Conservation (phyloP, 2,329 filamentous ascomycete genomes). For the Teratosphaeriaceae sp. region DNA sequence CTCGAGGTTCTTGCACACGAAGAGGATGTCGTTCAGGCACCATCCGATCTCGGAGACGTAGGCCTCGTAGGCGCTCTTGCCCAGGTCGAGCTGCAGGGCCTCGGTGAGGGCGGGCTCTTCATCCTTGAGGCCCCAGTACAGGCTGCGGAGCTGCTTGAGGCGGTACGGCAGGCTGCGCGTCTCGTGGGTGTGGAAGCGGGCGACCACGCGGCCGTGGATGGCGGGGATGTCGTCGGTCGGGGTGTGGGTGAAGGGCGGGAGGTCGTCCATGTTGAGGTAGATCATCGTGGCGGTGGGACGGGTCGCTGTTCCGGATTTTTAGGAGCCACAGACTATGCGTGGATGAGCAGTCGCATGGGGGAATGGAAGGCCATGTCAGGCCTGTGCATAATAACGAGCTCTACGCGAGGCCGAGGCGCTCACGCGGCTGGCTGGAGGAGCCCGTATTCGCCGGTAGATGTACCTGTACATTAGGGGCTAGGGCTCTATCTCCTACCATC, state of each 20-base stretch:
- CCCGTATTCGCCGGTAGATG: no score
- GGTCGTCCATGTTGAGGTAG: conserved; percentile 16
- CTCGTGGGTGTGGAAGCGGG: conserved; percentile 69
- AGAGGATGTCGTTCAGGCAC: conserved; percentile 74
- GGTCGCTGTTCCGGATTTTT: no score
- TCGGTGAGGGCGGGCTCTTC: conserved; percentile 65
- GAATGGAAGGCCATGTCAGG: no score
- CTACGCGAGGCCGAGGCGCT: no score
- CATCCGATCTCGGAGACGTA: conserved; percentile 69
- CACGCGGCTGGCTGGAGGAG: no score
- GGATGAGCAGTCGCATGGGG: no score
- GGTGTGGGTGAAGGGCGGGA: conserved; percentile 42
- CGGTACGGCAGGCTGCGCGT: conserved; percentile 80
- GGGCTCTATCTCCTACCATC: no score
- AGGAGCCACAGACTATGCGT: no score
- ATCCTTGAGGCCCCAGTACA: conserved; percentile 89
- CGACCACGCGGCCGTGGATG: conserved; percentile 54
- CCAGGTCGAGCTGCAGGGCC: conserved; percentile 70
- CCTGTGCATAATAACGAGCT: no score
- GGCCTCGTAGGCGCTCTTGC: conserved; percentile 71
- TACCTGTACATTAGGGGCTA: no score
- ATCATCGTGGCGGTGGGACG: conserved; percentile 9
- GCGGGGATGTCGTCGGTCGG: conserved; percentile 59
- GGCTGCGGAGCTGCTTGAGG: conserved; percentile 77
- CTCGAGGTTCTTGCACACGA: conserved; percentile 68